A percentile compares a stretch with the other conserved stretches of the same genome.
Evolutionary conservation across 2,329 filamentous ascomycete species (phyloP).

Genomic region (Fusarium mangiferae): DNA sequence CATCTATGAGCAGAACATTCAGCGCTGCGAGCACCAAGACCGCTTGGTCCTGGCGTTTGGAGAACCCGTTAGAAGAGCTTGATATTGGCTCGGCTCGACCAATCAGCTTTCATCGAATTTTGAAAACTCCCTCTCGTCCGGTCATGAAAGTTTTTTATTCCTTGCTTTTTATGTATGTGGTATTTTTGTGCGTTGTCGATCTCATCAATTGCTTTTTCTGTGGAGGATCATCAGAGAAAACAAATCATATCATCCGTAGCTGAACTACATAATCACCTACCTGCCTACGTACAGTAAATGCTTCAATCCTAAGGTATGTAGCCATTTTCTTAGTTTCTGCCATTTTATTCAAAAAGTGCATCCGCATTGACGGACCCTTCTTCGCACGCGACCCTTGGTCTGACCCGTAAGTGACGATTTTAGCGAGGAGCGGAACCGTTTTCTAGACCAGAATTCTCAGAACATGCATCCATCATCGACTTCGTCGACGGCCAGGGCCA

Average conservation of each 20-base stretch:
- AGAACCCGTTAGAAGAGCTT: conserved; percentile 34
- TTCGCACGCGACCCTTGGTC: conserved; percentile 31
- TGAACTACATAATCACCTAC: conserved; percentile 1
- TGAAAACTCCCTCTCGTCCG: conserved; percentile 23
- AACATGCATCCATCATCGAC: conserved; percentile 12
- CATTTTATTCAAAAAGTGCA: neutral
- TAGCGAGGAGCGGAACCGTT: conserved; percentile 36
- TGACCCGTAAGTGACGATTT: conserved; percentile 31
- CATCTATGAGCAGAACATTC: conserved; percentile 24
- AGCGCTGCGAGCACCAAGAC: conserved; percentile 18
- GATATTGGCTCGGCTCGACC: conserved; percentile 13
- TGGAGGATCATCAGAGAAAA: neutral
- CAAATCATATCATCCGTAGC: neutral
- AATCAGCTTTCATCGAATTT: conserved; percentile 33
- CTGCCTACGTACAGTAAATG: too few species aligned
- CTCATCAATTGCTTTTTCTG: conserved; percentile 9
- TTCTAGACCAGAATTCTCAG: conserved; percentile 10
- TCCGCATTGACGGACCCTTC: conserved; percentile 11
- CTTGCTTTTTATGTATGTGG: conserved; percentile 14
- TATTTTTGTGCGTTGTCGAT: conserved; percentile 17
- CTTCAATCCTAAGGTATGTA: too few species aligned
- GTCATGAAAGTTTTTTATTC: conserved; percentile 16
- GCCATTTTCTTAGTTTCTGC: too few species aligned
- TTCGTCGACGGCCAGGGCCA: conserved; percentile 14
- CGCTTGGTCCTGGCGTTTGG: conserved; percentile 17